A percentile compares a stretch with the other conserved stretches of the same genome.
Evolutionary conservation across 1,139 yeast genomes (phyloP).

Genomic region (Geotrichum aggregatum): DNA sequence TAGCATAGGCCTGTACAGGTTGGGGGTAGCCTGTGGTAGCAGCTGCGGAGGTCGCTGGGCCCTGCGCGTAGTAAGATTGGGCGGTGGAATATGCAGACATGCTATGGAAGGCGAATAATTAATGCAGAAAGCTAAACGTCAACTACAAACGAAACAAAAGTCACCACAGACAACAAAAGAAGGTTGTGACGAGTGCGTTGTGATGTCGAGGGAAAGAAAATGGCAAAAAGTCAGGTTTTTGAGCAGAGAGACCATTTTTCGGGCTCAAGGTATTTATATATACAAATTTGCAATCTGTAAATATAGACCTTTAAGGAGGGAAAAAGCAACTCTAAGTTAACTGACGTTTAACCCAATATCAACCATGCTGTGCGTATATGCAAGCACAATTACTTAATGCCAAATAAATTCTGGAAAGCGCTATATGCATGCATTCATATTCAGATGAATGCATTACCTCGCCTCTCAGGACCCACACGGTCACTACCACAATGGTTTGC

Average conservation of each 20-base stretch:
- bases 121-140: background rate
- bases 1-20: constrained; percentile 7
- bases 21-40: constrained; percentile 10
- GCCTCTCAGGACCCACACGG: background rate
- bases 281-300: constrained; percentile 1
- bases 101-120: constrained; percentile 1
- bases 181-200: too few relatives aligned
- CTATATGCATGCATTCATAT: too few relatives aligned
- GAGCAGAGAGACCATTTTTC: background rate
- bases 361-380: constrained; percentile 8
- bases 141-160: background rate
- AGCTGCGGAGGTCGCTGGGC: constrained; percentile 14
- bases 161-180: background rate
- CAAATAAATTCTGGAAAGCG: too few relatives aligned
- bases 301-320: constrained; percentile 4
- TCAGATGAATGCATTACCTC: too few relatives aligned
- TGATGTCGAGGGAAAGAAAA: background rate
- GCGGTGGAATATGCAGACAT: constrained; percentile 21
- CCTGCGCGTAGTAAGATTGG: constrained; percentile 19
- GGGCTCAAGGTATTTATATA: constrained; percentile 4
- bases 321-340: constrained; percentile 1
- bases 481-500: background rate
- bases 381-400: constrained; percentile 7
- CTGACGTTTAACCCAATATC: background rate
- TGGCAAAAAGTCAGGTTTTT: background rate